Evolutionary conservation across 2,329 filamentous ascomycete genomes (phyloP).

Genomic region (Gremmenia infestans): DNA sequence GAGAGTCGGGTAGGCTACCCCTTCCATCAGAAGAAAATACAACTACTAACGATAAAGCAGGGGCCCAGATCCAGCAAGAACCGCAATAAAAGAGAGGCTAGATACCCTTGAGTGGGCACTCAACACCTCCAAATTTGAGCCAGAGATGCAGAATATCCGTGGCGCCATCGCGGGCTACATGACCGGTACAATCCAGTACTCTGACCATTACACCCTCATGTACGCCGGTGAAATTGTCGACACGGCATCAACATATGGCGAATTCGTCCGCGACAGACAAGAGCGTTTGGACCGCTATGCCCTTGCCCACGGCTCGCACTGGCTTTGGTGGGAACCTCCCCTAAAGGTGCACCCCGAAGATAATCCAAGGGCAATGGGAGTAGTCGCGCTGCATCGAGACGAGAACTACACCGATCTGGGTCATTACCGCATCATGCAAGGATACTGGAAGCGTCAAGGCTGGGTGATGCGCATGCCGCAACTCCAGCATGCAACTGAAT

Average conservation of each 20-base stretch:
- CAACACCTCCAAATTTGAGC: conserved; percentile 30
- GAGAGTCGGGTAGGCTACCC: conserved; percentile 19
- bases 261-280: conserved; percentile 36
- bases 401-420: conserved; percentile 4
- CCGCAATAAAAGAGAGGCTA: conserved; percentile 32
- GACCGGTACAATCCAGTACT: conserved; percentile 37
- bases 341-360: conserved; percentile 26
- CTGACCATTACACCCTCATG: conserved; percentile 37
- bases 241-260: conserved; percentile 33
- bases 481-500: neutral
- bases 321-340: conserved; percentile 44
- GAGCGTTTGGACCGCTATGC: conserved; percentile 37
- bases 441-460: conserved; percentile 18
- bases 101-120: conserved; percentile 31
- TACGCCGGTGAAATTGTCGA: conserved; percentile 41
- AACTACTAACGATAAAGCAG: conserved; percentile 11
- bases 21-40: neutral
- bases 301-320: conserved; percentile 35
- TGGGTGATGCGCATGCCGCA: conserved; percentile 14
- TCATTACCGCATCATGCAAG: conserved; percentile 14
- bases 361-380: neutral
- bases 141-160: conserved; percentile 38
- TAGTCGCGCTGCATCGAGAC: neutral
- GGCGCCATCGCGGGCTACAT: conserved; percentile 40
- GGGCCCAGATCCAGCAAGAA: conserved; percentile 14